Evolutionary conservation across 495 filamentous ascomycete species (phyloP), one percentile per base, ranked within the genome.

Genomic region (Hyaloscypha hepaticicola): DNA sequence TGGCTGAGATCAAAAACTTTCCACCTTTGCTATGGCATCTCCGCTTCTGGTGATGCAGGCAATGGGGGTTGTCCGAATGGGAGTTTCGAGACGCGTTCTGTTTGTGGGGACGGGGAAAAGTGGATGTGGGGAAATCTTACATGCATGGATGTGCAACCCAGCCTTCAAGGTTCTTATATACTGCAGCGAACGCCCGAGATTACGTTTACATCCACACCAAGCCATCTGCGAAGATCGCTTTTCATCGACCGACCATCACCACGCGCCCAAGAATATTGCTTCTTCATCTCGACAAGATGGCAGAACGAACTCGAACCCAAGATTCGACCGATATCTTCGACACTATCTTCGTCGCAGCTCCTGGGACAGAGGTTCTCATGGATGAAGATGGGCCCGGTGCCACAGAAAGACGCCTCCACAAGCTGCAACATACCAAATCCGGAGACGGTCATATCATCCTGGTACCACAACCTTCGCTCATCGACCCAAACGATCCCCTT

Each of bases 401-500:
- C 11, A 59, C 41, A 5, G 61, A 64, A 29, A 12, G 26, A 8
- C 51, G 48, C 27, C 27, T 61, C 3, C 63, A 45, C 19, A 55
- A 21, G n/a, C 48, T 65, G 11, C 56, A 65, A 28, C 63, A 65
- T 48, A 55, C 63, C 1, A 60, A 65, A 41, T 25, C 41, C 1
- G 63, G 56, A 14, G 63, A 65, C 53, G 63, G 63, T 12, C 63
- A 65, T 24, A 65, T 75, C 22, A 56, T 76, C 12, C 67, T 77
- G 29, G 69, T 74, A 29, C 75, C 75, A 26, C 65, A 66, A 25
- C 73, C 74, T 1, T 77, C 73, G 2, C 59, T 67, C 7, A 71
- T 48, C 16, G 71, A 77, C 61, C 72, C 72, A 25, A 77, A 77
- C 56, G 75, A 77, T 63, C 73, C 75, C 1, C 69, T 77, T 3